Percentiles rank a stretch among this genome's conserved stretches.
Conservation (phyloP, 768 basidiomycete genomes). For the Tulasnella sp. region DNA sequence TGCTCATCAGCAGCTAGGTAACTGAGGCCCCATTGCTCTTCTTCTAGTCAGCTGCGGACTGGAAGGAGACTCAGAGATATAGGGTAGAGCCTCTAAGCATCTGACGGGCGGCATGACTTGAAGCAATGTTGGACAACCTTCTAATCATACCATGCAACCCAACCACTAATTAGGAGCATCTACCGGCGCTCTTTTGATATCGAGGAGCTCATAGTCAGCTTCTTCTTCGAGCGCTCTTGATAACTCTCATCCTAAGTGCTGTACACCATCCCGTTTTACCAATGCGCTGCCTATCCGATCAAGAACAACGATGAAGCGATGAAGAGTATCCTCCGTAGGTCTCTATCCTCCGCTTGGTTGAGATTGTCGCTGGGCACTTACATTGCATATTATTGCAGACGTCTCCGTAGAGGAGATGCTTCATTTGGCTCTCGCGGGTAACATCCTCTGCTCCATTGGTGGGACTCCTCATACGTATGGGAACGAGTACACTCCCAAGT, state of each 20-base stretch:
- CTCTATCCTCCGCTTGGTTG: neutral
- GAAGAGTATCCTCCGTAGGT: neutral
- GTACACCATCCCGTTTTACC: neutral
- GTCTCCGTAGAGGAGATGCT: neutral
- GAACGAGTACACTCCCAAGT: neutral
- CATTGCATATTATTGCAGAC: neutral
- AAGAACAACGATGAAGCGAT: neutral
- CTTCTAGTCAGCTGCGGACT: no score
- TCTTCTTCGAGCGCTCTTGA: no score
- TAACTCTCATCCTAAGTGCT: neutral
- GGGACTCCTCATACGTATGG: neutral
- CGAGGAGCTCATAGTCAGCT: no score
- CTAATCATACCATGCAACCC: no score
- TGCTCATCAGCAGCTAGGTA: no score
- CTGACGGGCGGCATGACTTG: neutral
- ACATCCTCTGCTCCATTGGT: constrained; percentile 4
- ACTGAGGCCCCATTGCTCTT: no score
- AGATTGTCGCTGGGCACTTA: neutral
- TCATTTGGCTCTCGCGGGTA: neutral
- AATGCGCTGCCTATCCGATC: neutral
- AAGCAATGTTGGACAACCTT: neutral
- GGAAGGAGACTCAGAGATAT: no score
- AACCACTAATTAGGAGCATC: no score
- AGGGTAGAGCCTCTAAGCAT: no score
- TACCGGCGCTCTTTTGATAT: no score